A percentile compares a stretch with the other conserved stretches of the same genome.
These are phyloP conservation scores for Colletotrichum sojae DNA, from an alignment of 2,329 filamentous ascomycete species.

Conservation along the genomic window DNA sequence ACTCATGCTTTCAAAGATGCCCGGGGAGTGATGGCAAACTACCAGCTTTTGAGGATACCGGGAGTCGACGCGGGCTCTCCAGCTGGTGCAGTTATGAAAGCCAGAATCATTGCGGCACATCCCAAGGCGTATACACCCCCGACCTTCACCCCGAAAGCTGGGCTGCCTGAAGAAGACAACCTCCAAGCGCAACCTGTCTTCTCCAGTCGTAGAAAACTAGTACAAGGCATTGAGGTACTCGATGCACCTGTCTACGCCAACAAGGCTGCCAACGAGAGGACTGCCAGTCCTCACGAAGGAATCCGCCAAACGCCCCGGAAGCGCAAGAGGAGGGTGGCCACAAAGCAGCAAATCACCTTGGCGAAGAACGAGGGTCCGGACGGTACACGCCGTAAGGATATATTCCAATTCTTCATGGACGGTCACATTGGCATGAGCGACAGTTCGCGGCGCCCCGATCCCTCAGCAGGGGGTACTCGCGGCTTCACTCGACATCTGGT, in stretches of 20 bases:
- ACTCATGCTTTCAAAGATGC: constrained; percentile 60
- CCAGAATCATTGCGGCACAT: constrained; percentile 59
- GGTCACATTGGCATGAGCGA: background rate
- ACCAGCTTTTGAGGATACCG: constrained; percentile 59
- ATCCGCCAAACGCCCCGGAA: constrained; percentile 23
- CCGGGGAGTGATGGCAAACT: constrained; percentile 60
- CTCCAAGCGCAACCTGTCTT: constrained; percentile 39
- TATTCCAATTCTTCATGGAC: constrained; percentile 37
- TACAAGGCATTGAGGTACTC: constrained; percentile 62
- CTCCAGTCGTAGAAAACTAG: constrained; percentile 47
- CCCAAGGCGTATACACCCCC: constrained; percentile 60
- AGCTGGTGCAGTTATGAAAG: constrained; percentile 59
- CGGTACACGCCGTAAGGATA: constrained; percentile 27
- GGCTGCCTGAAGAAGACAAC: constrained; percentile 45
- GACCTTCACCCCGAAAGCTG: constrained; percentile 48
- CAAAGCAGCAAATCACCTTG: constrained; percentile 30
- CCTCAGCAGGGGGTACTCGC: background rate
- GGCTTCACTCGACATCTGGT: constrained; percentile 10
- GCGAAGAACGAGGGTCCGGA: constrained; percentile 32
- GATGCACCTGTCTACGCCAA: constrained; percentile 64
- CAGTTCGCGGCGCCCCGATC: background rate
- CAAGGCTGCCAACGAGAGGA: constrained; percentile 41
- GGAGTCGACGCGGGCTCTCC: constrained; percentile 59
- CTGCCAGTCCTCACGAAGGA: constrained; percentile 20
- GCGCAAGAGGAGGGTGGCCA: constrained; percentile 34